Conservation (phyloP, 805 yeast species). For the Kazachstania martiniae region DNA sequence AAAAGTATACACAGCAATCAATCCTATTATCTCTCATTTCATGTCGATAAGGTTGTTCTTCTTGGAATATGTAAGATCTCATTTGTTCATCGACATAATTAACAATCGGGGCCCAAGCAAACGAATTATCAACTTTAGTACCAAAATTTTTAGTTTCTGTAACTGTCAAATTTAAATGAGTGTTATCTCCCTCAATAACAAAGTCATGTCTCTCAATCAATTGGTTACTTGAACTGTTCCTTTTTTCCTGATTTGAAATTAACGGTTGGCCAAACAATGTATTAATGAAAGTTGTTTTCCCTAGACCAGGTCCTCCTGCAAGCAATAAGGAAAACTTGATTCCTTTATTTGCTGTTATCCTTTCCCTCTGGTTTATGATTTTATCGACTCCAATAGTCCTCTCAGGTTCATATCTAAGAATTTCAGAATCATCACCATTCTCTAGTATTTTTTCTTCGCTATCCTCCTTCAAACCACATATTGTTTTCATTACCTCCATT, state of each 20-base stretch:
- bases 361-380: conserved; percentile 25
- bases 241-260: neutral
- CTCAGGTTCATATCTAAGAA: neutral
- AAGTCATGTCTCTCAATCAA: neutral
- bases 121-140: conserved; percentile 51
- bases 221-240: neutral
- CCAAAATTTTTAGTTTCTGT: conserved; percentile 78
- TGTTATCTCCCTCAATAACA: conserved; percentile 46
- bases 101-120: conserved; percentile 57
- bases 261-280: conserved; percentile 51
- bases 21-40: conserved; percentile 53
- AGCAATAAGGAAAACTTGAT: conserved; percentile 72
- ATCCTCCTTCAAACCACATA: neutral
- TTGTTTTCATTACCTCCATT: neutral
- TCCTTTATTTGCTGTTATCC: conserved; percentile 39
- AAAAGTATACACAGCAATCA: conserved; percentile 78
- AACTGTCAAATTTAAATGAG: conserved; percentile 47
- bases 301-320: conserved; percentile 80
- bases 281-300: conserved; percentile 73
- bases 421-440: conserved; percentile 1
- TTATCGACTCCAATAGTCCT: conserved; percentile 17
- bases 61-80: conserved; percentile 57
- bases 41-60: conserved; percentile 57
- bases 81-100: conserved; percentile 75
- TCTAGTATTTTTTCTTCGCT: neutral